Base-by-base conservation (phyloP, 305 asterid species). In the Solanum hybrid region DNA sequence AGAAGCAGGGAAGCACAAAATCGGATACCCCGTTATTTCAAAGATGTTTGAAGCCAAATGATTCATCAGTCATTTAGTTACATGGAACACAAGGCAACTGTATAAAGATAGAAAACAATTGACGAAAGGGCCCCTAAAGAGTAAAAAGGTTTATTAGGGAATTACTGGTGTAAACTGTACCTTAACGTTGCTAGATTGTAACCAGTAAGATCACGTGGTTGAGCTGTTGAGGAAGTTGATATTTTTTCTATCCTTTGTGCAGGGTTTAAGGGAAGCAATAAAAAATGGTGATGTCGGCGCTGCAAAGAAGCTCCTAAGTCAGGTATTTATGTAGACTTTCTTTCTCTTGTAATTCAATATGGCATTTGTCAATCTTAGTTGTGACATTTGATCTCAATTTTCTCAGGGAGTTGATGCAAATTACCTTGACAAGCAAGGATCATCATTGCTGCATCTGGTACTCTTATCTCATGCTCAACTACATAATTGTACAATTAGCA, bases 201-300 rank as follows among this genome's bases (percentile, higher is more conserved):
- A 84, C 22, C 19, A 45, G 73, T 82, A 42, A 71, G 19, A 82
- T 84, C 12, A 4, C 13, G 88, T 11, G 88, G 22, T 56, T 85
- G 32, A 19, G 72, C 72, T 10, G 13, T 64, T 64, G 72, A 19
- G 76, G 27, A 31, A 32, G 42, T 85, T 36, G 27, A 56, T 26
- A 56, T 85, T 32, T 85, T 56, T n/a, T 31, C 45, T 34, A 22
- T 32, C 32, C 6, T 56, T 84, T 51, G 35, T 11, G 77, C 90
- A 95, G 98, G 99, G 99, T 89, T 91, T 96, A 86, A 95, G 99
- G 89, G 99, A 95, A 93, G 99, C 99, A 93, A 97, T 97, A 90
- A 96, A 97, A 93, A 96, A 95, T 88, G 99, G 99, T n/a, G 98
- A 97, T 88, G 88, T 91, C 6, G 91, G 95, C 85, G 94, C 97